Conservation (phyloP, 192 early-diverging fungal genomes). For the Fimicolochytrium jonesii region DNA sequence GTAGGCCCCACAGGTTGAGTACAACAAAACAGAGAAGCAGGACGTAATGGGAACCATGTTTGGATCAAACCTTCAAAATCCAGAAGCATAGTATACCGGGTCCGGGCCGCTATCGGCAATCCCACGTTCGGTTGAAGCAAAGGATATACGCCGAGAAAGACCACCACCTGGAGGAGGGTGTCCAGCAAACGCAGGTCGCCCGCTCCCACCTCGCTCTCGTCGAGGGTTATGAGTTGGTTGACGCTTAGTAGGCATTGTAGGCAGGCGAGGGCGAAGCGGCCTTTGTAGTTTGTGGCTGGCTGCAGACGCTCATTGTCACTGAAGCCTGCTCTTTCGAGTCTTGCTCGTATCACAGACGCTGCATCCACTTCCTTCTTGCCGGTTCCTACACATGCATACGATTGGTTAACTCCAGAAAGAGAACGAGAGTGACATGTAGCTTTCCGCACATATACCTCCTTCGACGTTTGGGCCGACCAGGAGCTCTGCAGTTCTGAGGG, state of each 20-base stretch:
- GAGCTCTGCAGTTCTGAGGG: too few species aligned
- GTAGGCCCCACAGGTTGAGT: too few species aligned
- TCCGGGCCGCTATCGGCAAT: slow-evolving; percentile 57
- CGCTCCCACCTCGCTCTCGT: slow-evolving; percentile 40
- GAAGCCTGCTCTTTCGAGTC: too few species aligned
- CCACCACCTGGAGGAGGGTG: slow-evolving; percentile 61
- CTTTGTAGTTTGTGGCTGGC: too few species aligned
- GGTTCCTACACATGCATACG: too few species aligned
- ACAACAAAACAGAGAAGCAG: neutral
- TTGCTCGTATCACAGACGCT: too few species aligned
- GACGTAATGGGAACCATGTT: neutral
- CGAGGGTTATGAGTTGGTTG: neutral
- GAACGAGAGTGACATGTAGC: too few species aligned
- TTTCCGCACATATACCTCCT: too few species aligned
- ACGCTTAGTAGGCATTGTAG: slow-evolving; percentile 9
- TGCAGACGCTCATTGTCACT: too few species aligned
- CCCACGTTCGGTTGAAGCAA: slow-evolving; percentile 64
- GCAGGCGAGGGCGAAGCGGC: slow-evolving; percentile 1
- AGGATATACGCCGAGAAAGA: slow-evolving; percentile 67
- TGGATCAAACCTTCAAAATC: slow-evolving; percentile 16
- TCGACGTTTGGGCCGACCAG: too few species aligned
- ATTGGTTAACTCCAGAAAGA: too few species aligned
- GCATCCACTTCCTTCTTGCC: too few species aligned
- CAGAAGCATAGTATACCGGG: slow-evolving; percentile 34
- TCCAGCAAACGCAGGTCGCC: slow-evolving; percentile 58